Conservation (phyloP, 2,329 filamentous ascomycete species). For the Sporothrix brunneoviolacea region DNA sequence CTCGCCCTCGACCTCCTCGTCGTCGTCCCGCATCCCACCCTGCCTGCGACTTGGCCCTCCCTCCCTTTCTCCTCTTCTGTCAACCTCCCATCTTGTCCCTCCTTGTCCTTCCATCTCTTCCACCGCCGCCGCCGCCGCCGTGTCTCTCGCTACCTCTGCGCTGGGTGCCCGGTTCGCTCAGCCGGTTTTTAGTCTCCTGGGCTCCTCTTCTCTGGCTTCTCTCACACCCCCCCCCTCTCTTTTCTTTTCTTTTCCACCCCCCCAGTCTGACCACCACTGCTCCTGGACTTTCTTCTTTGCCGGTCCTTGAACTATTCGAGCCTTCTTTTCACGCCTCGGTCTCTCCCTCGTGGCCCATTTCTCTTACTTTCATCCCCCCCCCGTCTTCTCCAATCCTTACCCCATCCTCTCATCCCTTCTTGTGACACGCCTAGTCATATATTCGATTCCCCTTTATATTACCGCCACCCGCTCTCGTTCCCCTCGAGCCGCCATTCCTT, state of each 20-base stretch:
- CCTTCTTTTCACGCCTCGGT: background rate
- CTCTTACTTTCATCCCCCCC: too few species aligned
- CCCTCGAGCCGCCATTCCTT: background rate
- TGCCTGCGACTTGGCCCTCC: background rate
- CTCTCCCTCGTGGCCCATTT: background rate
- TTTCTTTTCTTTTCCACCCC: too few species aligned
- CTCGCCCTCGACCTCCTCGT: background rate
- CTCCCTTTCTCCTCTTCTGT: background rate
- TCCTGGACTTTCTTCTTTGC: too few species aligned
- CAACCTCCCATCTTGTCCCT: background rate
- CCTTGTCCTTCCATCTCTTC: background rate
- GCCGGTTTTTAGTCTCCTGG: background rate
- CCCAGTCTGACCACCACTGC: too few species aligned
- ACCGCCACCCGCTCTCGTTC: background rate
- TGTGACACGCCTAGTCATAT: slow-evolving; percentile 3
- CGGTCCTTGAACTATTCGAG: background rate
- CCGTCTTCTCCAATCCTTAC: too few species aligned
- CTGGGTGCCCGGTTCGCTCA: background rate
- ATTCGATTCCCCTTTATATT: slow-evolving; percentile 7
- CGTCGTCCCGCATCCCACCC: slow-evolving; percentile 1
- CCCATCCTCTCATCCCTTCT: too few species aligned
- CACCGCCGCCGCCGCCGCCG: background rate
- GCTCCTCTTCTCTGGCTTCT: background rate
- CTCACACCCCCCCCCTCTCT: background rate
- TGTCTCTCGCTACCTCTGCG: background rate